Conservation (phyloP, 768 basidiomycete genomes). For the Boletellus sp. region DNA sequence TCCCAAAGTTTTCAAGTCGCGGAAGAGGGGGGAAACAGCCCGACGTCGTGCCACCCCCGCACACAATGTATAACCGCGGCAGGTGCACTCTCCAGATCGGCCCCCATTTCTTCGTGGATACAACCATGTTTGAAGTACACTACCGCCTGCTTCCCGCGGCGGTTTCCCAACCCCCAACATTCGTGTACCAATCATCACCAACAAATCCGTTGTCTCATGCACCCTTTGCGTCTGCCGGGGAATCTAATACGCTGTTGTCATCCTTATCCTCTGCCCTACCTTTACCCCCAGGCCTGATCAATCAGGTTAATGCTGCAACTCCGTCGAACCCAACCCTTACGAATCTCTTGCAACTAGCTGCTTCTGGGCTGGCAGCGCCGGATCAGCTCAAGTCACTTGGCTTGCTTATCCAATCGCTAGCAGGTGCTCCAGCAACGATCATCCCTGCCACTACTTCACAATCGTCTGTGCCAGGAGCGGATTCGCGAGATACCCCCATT, state of each 20-base stretch:
- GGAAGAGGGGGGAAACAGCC: slow-evolving; percentile 55
- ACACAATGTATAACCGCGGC: slow-evolving; percentile 62
- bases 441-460: slow-evolving; percentile 8
- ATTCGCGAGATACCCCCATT: slow-evolving; percentile 12
- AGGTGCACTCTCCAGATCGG: slow-evolving; percentile 71
- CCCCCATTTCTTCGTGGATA: slow-evolving; percentile 68
- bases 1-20: slow-evolving; percentile 70
- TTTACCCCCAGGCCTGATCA: slow-evolving; percentile 55
- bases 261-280: slow-evolving; percentile 43
- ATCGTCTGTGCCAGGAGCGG: not conserved
- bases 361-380: slow-evolving; percentile 54
- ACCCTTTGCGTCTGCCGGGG: slow-evolving; percentile 21
- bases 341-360: slow-evolving; percentile 61
- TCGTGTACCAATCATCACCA: slow-evolving; percentile 26
- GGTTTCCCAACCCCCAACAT: slow-evolving; percentile 21
- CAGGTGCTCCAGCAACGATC: slow-evolving; percentile 23
- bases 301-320: slow-evolving; percentile 64
- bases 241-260: slow-evolving; percentile 41
- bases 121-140: slow-evolving; percentile 68
- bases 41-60: slow-evolving; percentile 55
- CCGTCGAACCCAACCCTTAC: slow-evolving; percentile 64
- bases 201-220: slow-evolving; percentile 28
- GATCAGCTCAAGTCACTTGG: slow-evolving; percentile 68
- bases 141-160: slow-evolving; percentile 45
- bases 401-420: slow-evolving; percentile 67